Evolutionary conservation across 2,329 filamentous ascomycete genomes (phyloP).

Genomic region (Ceratocystis diversiconidia): DNA sequence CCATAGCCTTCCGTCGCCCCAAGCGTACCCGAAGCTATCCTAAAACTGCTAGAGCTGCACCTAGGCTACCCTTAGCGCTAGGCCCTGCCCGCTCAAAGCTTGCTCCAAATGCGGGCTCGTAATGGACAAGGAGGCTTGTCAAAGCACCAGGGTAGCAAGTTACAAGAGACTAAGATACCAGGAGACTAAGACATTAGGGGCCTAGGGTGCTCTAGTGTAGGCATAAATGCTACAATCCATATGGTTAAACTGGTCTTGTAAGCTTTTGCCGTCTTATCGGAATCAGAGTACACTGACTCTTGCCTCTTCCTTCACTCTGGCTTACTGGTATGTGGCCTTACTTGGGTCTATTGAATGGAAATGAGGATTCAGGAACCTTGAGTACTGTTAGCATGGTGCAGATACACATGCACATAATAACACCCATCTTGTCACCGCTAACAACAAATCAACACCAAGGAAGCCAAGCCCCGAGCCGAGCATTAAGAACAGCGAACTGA

Average conservation of each 20-base stretch:
- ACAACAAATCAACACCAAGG: not conserved
- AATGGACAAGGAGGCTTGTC: not conserved
- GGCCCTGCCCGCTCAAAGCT: not conserved
- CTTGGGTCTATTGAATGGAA: not conserved
- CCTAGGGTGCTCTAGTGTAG: not conserved
- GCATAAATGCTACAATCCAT: not conserved
- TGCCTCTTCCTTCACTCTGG: not conserved
- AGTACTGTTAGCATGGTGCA: not conserved
- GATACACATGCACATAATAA: not conserved
- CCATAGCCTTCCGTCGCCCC: not conserved
- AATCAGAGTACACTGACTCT: not conserved
- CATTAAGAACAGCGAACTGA: too few relatives aligned
- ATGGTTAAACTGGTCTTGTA: not conserved
- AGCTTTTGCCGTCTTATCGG: conserved; percentile 1
- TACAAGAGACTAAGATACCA: not conserved
- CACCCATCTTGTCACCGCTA: not conserved
- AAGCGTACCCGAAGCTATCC: not conserved
- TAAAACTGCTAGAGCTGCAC: not conserved
- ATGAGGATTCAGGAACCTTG: not conserved
- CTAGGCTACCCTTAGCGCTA: not conserved
- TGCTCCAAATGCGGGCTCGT: not conserved
- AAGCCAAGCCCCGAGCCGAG: too few relatives aligned
- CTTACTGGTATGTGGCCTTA: not conserved
- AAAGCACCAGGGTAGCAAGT: not conserved
- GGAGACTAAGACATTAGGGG: not conserved